Base-by-base conservation (phyloP, 2,329 filamentous ascomycete genomes). In the Aspergillus sclerotialis region DNA sequence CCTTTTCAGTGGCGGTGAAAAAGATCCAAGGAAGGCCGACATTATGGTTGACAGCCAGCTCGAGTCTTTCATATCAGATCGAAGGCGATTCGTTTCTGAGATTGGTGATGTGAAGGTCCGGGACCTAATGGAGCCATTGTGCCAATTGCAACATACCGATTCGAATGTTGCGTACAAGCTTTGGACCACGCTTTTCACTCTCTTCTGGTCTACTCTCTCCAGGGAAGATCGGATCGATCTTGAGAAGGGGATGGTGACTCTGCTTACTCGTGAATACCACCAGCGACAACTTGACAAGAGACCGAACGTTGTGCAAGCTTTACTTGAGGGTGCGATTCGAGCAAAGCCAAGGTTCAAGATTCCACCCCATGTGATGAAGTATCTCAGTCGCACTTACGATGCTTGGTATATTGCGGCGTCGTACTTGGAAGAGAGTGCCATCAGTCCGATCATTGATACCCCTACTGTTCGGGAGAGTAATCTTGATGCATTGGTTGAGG, bases 231-330 rank as follows among this genome's bases (percentile, higher is more conserved):
- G 90, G 36, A 76, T 78, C 18, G 92, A 98, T 43, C 73, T 98
- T 21, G 86, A 96, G 60, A 86, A 89, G 49, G 89, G 87, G 10
- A 78, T 98, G 61, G 85, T 95, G n/a, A 75, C 80, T 3, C 70
- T 98, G 8, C 71, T 98, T 7, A 94, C 90, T 2, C 94, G 94
- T 55, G 93, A 98, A 52, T 96, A 90, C 59, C 92, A 98, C 58
- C 84, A 84, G 42, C 79, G 90, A 33, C 92, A 98, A 56, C 81
- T 96, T 36, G 92, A 96, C 60, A 89, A 87, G 65, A 78, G 93
- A 30, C 93, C 92, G 3, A 98, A 98, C 52, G 93, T 95, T 21
- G 81, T 98, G 3, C 86, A 95, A 52, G 92, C 89, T 6, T 72
- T 99, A 38, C 73, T 98, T 5, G 85, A 94, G 50, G 92, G 87